Percentiles rank a stretch among this genome's conserved stretches.
These are phyloP conservation scores for Aspergillus biplanus DNA, from an alignment of 495 filamentous ascomycete species.

Conservation along the genomic window DNA sequence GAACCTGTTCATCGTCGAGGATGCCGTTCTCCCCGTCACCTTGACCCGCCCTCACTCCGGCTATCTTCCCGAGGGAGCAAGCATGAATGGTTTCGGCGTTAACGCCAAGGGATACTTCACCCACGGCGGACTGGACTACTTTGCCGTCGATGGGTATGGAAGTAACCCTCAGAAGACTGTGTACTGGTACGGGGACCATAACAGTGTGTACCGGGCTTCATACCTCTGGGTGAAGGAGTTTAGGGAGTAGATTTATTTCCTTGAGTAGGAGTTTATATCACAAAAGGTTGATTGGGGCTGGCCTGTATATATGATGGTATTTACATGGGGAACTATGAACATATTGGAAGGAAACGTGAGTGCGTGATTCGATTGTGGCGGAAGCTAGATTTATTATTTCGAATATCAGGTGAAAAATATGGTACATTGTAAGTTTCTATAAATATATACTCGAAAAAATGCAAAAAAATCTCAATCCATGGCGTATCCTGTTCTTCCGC, in stretches of 20 bases:
- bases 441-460: not conserved
- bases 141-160: slow-evolving; percentile 33
- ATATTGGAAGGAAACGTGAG: not conserved
- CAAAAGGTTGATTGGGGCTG: no score
- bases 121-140: slow-evolving; percentile 31
- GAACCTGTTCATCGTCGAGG: slow-evolving; percentile 36
- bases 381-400: no score
- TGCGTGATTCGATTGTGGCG: not conserved
- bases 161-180: slow-evolving; percentile 27
- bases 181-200: slow-evolving; percentile 36
- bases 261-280: not conserved
- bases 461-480: not conserved
- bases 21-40: slow-evolving; percentile 27
- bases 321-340: no score
- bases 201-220: slow-evolving; percentile 23
- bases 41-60: slow-evolving; percentile 40
- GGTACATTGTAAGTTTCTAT: not conserved
- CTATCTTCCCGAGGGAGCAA: slow-evolving; percentile 32
- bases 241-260: slow-evolving; percentile 18
- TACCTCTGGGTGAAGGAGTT: slow-evolving; percentile 39
- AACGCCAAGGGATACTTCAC: slow-evolving; percentile 36
- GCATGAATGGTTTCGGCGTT: slow-evolving; percentile 30
- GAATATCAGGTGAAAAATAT: no score
- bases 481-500: not conserved
- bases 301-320: no score